These are phyloP conservation scores for Lentinula lateritia DNA, from an alignment of 768 basidiomycete genomes.

Conservation along the genomic window DNA sequence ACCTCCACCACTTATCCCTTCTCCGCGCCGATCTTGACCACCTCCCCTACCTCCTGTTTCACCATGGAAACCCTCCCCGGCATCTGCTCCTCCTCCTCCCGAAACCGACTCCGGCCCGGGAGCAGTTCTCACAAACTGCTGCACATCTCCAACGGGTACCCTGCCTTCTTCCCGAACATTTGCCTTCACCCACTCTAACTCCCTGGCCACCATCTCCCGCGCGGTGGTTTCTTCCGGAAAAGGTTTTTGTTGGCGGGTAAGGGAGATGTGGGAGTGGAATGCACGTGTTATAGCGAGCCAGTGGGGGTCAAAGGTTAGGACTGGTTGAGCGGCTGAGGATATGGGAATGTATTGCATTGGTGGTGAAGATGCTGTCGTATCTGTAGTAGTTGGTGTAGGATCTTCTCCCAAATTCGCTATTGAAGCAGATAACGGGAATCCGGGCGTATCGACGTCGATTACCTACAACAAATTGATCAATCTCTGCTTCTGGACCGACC, in stretches of 20 bases:
- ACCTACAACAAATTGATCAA: conserved; percentile 39
- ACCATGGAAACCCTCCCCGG: too few relatives aligned
- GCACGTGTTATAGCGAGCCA: conserved; percentile 95
- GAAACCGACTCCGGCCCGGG: conserved; percentile 7
- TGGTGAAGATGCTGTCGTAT: background rate
- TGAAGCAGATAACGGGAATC: conserved; percentile 11
- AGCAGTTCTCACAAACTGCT: conserved; percentile 11
- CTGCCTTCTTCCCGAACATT: conserved; percentile 33
- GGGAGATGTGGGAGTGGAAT: conserved; percentile 74
- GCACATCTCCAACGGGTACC: conserved; percentile 13
- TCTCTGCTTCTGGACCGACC: background rate
- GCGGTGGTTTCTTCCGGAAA: conserved; percentile 59
- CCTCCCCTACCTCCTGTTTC: background rate
- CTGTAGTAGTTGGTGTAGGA: background rate
- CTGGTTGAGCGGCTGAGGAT: conserved; percentile 19
- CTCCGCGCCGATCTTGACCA: background rate
- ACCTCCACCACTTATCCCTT: background rate
- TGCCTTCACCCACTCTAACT: conserved; percentile 60
- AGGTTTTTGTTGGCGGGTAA: conserved; percentile 35
- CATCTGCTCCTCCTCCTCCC: background rate
- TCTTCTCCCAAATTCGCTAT: background rate
- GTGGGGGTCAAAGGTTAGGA: conserved; percentile 73
- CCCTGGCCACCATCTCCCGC: conserved; percentile 48
- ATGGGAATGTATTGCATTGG: background rate
- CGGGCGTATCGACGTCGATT: conserved; percentile 43